Percentiles rank a stretch among this genome's conserved stretches.
Evolutionary conservation across 2,329 filamentous ascomycete genomes (phyloP).

Genomic region (Zymoseptoria pseudotritici): DNA sequence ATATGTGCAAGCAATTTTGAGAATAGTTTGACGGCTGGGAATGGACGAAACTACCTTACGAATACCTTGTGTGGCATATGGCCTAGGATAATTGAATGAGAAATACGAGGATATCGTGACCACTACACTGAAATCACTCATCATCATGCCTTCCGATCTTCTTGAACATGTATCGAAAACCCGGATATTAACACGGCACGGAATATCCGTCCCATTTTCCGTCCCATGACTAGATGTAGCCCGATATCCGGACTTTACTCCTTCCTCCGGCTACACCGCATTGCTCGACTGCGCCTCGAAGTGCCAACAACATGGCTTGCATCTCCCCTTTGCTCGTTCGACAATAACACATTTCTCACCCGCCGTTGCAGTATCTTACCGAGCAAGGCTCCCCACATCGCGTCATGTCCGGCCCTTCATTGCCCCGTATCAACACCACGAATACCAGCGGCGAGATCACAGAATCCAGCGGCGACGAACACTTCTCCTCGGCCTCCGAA

Average conservation of each 20-base stretch:
- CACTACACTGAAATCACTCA: neutral
- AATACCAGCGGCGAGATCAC: conserved; percentile 16
- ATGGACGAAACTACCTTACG: neutral
- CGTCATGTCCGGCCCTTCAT: conserved; percentile 22
- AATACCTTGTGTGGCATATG: neutral
- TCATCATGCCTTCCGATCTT: neutral
- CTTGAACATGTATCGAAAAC: neutral
- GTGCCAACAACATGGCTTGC: neutral
- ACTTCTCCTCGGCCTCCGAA: conserved; percentile 60
- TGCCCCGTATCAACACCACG: conserved; percentile 26
- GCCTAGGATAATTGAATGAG: neutral
- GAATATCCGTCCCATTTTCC: neutral
- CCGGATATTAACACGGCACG: neutral
- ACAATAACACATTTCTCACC: neutral
- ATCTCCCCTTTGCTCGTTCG: neutral
- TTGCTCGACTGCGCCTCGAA: neutral
- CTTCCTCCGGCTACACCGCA: neutral
- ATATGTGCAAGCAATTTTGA: neutral
- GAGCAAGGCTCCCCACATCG: neutral
- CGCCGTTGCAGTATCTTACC: neutral
- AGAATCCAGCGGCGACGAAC: conserved; percentile 43
- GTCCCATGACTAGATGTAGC: neutral
- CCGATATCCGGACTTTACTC: neutral
- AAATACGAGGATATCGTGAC: neutral
- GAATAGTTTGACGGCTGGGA: neutral